A percentile compares a stretch with the other conserved stretches of the same genome.
These are phyloP conservation scores for Chaetomiaceae sp. DNA, from an alignment of 2,329 filamentous ascomycete species.

Conservation along the genomic window DNA sequence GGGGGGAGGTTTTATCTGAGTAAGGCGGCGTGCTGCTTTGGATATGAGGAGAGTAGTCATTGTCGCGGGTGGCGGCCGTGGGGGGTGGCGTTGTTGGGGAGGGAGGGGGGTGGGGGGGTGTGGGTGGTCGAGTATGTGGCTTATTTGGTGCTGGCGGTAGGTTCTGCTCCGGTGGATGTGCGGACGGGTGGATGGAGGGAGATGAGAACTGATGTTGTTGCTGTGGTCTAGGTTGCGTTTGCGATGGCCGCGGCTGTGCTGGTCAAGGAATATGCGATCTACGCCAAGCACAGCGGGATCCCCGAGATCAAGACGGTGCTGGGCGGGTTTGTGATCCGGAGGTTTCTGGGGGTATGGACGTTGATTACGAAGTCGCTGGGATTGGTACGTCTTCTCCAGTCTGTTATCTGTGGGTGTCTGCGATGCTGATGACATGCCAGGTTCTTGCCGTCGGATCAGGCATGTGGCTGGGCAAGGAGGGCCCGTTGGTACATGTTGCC, in stretches of 20 bases:
- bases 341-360: constrained; percentile 84
- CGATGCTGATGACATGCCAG: constrained; percentile 36
- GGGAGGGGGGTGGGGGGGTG: constrained; percentile 58
- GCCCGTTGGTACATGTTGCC: constrained; percentile 88
- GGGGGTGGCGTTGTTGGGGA: constrained; percentile 66
- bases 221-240: constrained; percentile 56
- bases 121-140: constrained; percentile 86
- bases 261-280: constrained; percentile 75
- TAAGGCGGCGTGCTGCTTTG: constrained; percentile 87
- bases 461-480: constrained; percentile 95
- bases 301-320: constrained; percentile 96
- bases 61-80: constrained; percentile 86
- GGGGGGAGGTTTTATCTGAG: constrained; percentile 89
- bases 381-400: constrained; percentile 46
- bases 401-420: not conserved
- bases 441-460: constrained; percentile 88
- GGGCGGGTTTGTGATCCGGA: constrained; percentile 85
- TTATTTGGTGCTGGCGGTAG: constrained; percentile 76
- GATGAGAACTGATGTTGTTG: not conserved
- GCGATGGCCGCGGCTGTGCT: constrained; percentile 71
- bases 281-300: constrained; percentile 92
- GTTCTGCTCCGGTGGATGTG: constrained; percentile 25
- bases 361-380: constrained; percentile 84
- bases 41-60: constrained; percentile 74
- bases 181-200: not conserved